Evolutionary conservation across 2,329 filamentous ascomycete species (phyloP).

Genomic region (Colletotrichum sp.): DNA sequence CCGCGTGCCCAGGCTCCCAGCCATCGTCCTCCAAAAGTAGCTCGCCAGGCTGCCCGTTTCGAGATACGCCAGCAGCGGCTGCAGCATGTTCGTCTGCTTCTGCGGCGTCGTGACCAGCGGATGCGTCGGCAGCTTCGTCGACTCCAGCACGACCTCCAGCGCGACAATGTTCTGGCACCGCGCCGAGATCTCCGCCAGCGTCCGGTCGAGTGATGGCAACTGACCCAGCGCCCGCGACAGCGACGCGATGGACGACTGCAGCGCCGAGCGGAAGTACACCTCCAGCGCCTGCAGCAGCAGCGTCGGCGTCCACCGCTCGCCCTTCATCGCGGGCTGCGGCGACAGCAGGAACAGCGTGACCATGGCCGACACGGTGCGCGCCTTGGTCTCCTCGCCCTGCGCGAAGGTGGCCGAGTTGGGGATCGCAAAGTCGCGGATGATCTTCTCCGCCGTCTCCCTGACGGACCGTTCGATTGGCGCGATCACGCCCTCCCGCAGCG

Average conservation of each 20-base stretch:
- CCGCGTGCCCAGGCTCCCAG: constrained; percentile 74
- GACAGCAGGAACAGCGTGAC: constrained; percentile 83
- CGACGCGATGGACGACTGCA: constrained; percentile 79
- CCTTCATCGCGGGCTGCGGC: constrained; percentile 59
- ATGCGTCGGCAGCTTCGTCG: constrained; percentile 71
- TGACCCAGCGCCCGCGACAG: constrained; percentile 79
- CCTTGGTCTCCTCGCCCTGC: constrained; percentile 76
- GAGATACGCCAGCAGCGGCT: constrained; percentile 75
- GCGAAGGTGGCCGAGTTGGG: constrained; percentile 61
- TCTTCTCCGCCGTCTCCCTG: constrained; percentile 76
- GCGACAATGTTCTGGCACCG: constrained; percentile 93
- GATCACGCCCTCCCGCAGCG: constrained; percentile 72
- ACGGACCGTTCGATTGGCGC: constrained; percentile 76
- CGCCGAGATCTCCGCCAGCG: constrained; percentile 80
- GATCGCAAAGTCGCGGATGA: constrained; percentile 84
- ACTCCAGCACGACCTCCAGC: constrained; percentile 77
- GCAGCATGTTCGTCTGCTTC: constrained; percentile 61
- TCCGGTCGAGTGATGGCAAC: constrained; percentile 81
- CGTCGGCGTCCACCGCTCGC: constrained; percentile 67
- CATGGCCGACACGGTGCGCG: constrained; percentile 75
- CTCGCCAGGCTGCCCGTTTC: constrained; percentile 88
- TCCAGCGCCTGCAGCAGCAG: constrained; percentile 80
- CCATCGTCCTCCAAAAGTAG: constrained; percentile 93
- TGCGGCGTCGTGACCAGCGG: constrained; percentile 59
- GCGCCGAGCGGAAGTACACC: constrained; percentile 78